Conservation (phyloP, 2,329 filamentous ascomycete species). For the Penicillium thymicola region DNA sequence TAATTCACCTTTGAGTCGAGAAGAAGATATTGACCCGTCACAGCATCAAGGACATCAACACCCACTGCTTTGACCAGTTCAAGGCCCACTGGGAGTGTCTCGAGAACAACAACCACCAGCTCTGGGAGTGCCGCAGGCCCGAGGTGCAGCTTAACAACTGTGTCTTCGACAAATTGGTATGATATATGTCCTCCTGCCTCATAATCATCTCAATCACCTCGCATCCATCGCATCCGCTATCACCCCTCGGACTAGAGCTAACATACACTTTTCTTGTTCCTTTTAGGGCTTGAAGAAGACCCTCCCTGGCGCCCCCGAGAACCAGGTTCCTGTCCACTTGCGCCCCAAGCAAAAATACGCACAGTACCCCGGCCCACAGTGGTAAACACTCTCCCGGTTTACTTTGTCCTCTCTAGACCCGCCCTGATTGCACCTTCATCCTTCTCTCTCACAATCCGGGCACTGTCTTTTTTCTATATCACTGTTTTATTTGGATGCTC, state of each 20-base stretch:
- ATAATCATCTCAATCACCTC: neutral
- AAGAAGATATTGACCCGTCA: slow-evolving; percentile 1
- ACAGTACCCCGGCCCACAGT: slow-evolving; percentile 39
- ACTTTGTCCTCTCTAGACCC: slow-evolving; percentile 8
- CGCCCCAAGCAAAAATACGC: slow-evolving; percentile 53
- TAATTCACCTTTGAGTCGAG: neutral
- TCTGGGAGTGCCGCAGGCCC: slow-evolving; percentile 87
- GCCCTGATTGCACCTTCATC: slow-evolving; percentile 8
- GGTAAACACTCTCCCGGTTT: slow-evolving; percentile 23
- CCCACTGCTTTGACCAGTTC: slow-evolving; percentile 87
- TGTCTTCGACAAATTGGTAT: slow-evolving; percentile 90
- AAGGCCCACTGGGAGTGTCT: slow-evolving; percentile 91
- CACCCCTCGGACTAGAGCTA: neutral
- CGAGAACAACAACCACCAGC: slow-evolving; percentile 95
- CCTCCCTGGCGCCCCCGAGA: slow-evolving; percentile 69
- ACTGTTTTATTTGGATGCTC: slow-evolving; percentile 24
- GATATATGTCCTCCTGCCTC: slow-evolving; percentile 33
- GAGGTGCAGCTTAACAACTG: slow-evolving; percentile 94
- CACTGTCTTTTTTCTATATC: slow-evolving; percentile 21
- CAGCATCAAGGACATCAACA: slow-evolving; percentile 93
- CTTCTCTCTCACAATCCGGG: slow-evolving; percentile 13
- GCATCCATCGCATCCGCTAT: neutral
- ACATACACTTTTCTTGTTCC: slow-evolving; percentile 1
- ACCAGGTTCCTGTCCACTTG: slow-evolving; percentile 70
- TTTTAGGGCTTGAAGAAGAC: slow-evolving; percentile 74